Evolutionary conservation across 1,284 basidiomycete species (phyloP).

Genomic region (Ceratobasidium sp.): DNA sequence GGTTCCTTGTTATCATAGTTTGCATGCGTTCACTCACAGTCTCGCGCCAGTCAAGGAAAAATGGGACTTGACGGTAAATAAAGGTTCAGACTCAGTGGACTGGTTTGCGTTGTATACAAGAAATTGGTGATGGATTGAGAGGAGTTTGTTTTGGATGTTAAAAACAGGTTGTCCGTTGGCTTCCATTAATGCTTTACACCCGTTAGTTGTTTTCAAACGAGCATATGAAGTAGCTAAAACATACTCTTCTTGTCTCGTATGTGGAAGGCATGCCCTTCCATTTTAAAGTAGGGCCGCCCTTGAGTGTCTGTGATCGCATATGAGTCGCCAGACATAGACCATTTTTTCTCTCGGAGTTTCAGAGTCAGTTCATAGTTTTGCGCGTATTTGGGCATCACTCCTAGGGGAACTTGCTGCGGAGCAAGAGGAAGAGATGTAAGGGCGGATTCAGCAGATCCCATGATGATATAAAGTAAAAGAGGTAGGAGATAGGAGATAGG

Average conservation of each 20-base stretch:
- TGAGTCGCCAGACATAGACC: conserved; percentile 35
- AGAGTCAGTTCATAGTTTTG: conserved; percentile 37
- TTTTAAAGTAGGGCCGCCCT: conserved; percentile 38
- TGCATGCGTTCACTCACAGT: too few species aligned
- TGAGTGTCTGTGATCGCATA: conserved; percentile 33
- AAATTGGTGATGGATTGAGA: conserved; percentile 32
- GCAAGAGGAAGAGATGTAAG: conserved; percentile 29
- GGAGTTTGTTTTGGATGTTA: conserved; percentile 43
- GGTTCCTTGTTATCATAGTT: too few species aligned
- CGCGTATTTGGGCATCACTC: conserved; percentile 37
- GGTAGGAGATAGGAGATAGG: not conserved
- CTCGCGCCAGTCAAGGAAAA: conserved; percentile 36
- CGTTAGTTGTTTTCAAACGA: not conserved
- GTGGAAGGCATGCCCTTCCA: conserved; percentile 29
- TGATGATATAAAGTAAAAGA: not conserved
- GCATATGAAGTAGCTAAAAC: not conserved
- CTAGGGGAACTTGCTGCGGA: conserved; percentile 26
- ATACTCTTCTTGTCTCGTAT: conserved; percentile 34
- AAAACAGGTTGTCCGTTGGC: conserved; percentile 37
- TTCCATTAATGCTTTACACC: conserved; percentile 26
- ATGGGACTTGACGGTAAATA: conserved; percentile 36
- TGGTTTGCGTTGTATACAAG: conserved; percentile 39
- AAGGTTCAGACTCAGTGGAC: conserved; percentile 35
- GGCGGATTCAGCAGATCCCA: conserved; percentile 33
- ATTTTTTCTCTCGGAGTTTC: conserved; percentile 36